Evolutionary conservation across 805 yeast genomes (phyloP).

Genomic region (Myxozyma sirexii): DNA sequence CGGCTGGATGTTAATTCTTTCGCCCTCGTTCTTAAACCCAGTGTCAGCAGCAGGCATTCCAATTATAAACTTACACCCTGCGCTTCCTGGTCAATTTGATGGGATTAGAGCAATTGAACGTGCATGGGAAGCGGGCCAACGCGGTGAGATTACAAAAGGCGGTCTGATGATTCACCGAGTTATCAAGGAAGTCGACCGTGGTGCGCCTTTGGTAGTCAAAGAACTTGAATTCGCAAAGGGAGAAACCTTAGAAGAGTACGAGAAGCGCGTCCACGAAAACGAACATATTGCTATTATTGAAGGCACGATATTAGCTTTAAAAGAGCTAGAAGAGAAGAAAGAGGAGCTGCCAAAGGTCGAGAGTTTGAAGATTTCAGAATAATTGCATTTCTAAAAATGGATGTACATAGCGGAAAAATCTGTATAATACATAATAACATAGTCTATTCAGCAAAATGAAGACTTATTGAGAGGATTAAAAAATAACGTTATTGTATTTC

Average conservation of each 20-base stretch:
- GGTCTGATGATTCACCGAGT: constrained; percentile 98
- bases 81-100: constrained; percentile 94
- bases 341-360: not conserved
- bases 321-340: constrained; percentile 26
- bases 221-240: constrained; percentile 70
- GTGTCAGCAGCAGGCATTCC: constrained; percentile 63
- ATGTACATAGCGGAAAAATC: not conserved
- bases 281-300: constrained; percentile 95
- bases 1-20: constrained; percentile 95
- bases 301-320: constrained; percentile 71
- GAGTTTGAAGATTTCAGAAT: not conserved
- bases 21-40: constrained; percentile 72
- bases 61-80: constrained; percentile 93
- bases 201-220: constrained; percentile 83
- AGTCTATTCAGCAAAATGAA: too few species aligned
- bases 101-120: constrained; percentile 97
- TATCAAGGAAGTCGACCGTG: constrained; percentile 93
- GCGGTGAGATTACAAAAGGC: constrained; percentile 71
- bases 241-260: constrained; percentile 80
- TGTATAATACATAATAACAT: not conserved
- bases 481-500: too few species aligned
- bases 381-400: not conserved
- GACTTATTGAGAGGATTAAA: not conserved
- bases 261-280: constrained; percentile 72
- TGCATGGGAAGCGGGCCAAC: constrained; percentile 94